A percentile compares a stretch with the other conserved stretches of the same genome.
These are phyloP conservation scores for Populus tremula DNA, from an alignment of 345 rosid species.

Conservation along the genomic window DNA sequence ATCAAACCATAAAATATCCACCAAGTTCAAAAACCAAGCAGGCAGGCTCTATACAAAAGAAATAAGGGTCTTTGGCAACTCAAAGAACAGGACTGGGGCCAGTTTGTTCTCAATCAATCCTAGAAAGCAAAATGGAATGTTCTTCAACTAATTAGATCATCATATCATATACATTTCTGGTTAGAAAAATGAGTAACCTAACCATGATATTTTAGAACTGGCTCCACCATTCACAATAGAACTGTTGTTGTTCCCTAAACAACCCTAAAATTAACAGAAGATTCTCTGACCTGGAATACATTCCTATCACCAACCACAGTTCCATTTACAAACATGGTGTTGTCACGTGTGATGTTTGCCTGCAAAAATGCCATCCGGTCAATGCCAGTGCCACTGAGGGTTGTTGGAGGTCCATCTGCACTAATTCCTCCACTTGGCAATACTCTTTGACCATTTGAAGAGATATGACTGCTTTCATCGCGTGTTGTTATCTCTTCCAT, in stretches of 20 bases:
- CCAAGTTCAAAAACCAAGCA: background rate
- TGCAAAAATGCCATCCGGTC: constrained; percentile 89
- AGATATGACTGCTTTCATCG: constrained; percentile 91
- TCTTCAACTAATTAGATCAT: background rate
- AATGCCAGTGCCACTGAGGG: constrained; percentile 94
- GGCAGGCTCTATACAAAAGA: background rate
- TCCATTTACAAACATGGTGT: constrained; percentile 87
- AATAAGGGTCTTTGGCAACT: background rate
- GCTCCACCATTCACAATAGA: background rate
- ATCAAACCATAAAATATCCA: background rate
- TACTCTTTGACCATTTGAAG: constrained; percentile 84
- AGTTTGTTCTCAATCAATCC: background rate
- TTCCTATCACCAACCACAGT: constrained; percentile 95
- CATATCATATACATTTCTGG: background rate
- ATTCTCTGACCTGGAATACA: constrained; percentile 83
- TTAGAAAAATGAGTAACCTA: background rate
- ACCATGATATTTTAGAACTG: background rate
- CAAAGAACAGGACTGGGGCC: background rate
- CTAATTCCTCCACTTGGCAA: constrained; percentile 97
- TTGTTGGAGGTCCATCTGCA: constrained; percentile 99
- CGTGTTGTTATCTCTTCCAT: constrained; percentile 98
- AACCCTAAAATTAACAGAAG: background rate
- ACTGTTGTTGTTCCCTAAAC: background rate
- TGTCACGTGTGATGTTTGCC: constrained; percentile 96
- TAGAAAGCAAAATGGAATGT: background rate